Percentiles rank a stretch among this genome's conserved stretches.
phyloP scores from a whole-genome alignment of 2,329 filamentous ascomycete species.

The Hypoxylon sp. region DNA sequence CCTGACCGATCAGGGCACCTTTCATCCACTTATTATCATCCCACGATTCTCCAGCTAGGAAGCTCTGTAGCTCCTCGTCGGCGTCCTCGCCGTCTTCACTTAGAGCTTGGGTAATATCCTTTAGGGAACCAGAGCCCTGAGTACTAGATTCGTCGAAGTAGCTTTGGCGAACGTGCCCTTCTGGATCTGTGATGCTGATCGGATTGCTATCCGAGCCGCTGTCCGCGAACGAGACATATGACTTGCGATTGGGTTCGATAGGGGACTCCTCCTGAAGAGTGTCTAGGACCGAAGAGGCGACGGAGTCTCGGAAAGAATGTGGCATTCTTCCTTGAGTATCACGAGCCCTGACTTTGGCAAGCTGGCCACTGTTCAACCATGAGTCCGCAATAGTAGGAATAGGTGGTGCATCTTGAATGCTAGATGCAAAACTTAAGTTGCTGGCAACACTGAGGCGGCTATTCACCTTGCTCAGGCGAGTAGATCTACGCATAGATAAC shows the following conservation, averaged over 20 bases:
- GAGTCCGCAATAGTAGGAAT: conserved; percentile 96
- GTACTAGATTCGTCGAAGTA: conserved; percentile 88
- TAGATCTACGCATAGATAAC: conserved; percentile 90
- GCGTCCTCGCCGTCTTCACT: conserved; percentile 92
- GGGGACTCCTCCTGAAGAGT: conserved; percentile 92
- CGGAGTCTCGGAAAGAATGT: conserved; percentile 84
- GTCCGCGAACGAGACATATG: conserved; percentile 90
- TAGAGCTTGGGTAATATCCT: conserved; percentile 87
- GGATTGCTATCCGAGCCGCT: conserved; percentile 79
- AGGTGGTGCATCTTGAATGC: conserved; percentile 91
- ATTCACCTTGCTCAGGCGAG: conserved; percentile 91
- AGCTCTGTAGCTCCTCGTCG: conserved; percentile 90
- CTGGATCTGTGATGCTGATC: conserved; percentile 83
- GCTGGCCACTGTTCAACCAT: conserved; percentile 79
- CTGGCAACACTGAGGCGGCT: conserved; percentile 95
- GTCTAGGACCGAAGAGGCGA: conserved; percentile 89
- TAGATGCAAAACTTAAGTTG: conserved; percentile 93
- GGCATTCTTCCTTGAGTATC: conserved; percentile 64
- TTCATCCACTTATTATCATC: conserved; percentile 99
- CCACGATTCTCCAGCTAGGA: conserved; percentile 93
- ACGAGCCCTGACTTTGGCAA: conserved; percentile 64
- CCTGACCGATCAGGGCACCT: conserved; percentile 95
- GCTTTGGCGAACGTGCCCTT: conserved; percentile 78
- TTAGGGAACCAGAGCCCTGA: conserved; percentile 80
- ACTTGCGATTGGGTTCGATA: conserved; percentile 90